Evolutionary conservation across 202 grass and related monocot species (phyloP).

Genomic region (Elaeis oleifera): DNA sequence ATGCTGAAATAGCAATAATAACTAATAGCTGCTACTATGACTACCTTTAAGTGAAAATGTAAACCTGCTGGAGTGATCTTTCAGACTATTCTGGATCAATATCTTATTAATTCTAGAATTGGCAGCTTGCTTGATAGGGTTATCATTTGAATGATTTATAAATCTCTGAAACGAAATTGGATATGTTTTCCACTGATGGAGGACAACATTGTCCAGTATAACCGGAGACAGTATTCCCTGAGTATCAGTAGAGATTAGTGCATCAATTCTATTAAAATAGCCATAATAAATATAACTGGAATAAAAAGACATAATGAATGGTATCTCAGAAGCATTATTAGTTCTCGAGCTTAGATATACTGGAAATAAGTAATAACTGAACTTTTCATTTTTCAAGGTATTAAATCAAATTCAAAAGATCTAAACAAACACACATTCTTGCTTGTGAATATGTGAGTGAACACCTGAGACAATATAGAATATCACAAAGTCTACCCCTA

Average conservation of each 20-base stretch:
- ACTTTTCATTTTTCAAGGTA: too few relatives aligned
- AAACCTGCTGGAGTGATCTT: constrained; percentile 21
- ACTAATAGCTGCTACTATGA: not conserved
- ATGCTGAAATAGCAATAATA: not conserved
- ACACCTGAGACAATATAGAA: too few relatives aligned
- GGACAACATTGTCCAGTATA: constrained; percentile 42
- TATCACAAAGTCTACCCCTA: too few relatives aligned
- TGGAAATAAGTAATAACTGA: too few relatives aligned
- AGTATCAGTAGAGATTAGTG: constrained; percentile 13
- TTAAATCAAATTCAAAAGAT: too few relatives aligned
- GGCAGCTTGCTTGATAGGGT: constrained; percentile 36
- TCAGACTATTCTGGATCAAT: constrained; percentile 8
- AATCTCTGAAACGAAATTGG: constrained; percentile 46
- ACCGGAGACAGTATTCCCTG: constrained; percentile 92
- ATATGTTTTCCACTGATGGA: constrained; percentile 68
- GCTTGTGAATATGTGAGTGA: too few relatives aligned
- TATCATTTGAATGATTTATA: constrained; percentile 36
- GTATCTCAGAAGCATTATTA: too few relatives aligned
- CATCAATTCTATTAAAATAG: not conserved
- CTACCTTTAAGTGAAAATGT: constrained; percentile 36
- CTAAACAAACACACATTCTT: too few relatives aligned
- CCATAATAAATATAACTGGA: not conserved
- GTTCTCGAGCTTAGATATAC: too few relatives aligned
- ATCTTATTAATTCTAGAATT: constrained; percentile 30
- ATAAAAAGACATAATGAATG: not conserved